Base-by-base conservation (phyloP, 148 eudicot species). In the Polygonum aviculare region DNA sequence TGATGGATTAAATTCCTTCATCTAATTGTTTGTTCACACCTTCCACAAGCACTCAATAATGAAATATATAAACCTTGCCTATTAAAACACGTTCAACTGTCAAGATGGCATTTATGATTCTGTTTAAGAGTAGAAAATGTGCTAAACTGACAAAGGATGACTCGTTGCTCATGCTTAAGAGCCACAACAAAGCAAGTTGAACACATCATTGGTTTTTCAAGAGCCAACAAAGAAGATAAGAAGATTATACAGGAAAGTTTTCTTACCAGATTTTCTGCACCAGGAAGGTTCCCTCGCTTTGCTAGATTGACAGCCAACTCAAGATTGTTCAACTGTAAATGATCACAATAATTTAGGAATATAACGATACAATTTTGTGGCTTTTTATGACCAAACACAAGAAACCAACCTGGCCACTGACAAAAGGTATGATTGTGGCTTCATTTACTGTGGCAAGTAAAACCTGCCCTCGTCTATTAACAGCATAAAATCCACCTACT, bases 231-330 rank as follows among this genome's bases (percentile, higher is more conserved):
- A 38, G 44, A 67, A 67, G 19, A 21, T n/a, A 67, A 67, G 72
- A 67, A 33, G 12, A 35, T 35, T 65, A 65, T 38, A 44, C 72
- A 16, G 44, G 18, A 38, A 67, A 36, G 38, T 8, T 14, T 5
- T 36, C 72, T 67, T 45, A 67, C 72, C 99, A 95, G 78, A 83
- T 91, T 95, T 79, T 95, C 98, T 8, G 99, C 99, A 70, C 99
- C 99, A 83, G 98, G 99, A 78, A 95, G 91, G 74, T 95, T 95
- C 83, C 99, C 99, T 82, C 99, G 83, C 80, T 93, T 95, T 44
- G 99, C 99, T 79, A 95, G 97, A 87, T 90, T 95, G 71, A 95
- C 98, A 77, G 99, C 99, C 78, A 95, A 97, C 85, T 95, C 99
- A 82, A 95, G 80, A 85, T 95, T 95, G 82, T 95, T 95, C 75